Percentiles rank a stretch among this genome's conserved stretches.
Evolutionary conservation across 441 rosid species (phyloP).

Genomic region (Brassica hybrid): DNA sequence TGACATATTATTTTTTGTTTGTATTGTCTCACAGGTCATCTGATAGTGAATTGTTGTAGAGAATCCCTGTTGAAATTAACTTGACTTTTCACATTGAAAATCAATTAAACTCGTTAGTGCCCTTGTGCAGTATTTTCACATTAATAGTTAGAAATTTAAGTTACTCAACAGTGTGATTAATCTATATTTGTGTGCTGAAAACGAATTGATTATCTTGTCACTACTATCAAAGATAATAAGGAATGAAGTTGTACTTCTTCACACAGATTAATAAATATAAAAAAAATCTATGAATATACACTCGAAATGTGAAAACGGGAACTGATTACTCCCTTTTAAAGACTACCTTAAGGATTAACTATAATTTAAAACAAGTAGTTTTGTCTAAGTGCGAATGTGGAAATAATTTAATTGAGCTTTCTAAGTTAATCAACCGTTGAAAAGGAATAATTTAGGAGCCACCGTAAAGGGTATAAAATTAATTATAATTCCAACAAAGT

Average conservation of each 20-base stretch:
- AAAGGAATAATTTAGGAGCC: conserved; percentile 37
- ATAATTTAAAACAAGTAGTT: conserved; percentile 26
- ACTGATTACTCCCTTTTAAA: conserved; percentile 16
- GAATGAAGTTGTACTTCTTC: background rate
- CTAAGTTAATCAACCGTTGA: conserved; percentile 45
- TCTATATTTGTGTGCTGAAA: background rate
- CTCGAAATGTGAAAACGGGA: conserved; percentile 34
- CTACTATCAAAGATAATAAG: conserved; percentile 7
- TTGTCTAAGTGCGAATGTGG: conserved; percentile 39
- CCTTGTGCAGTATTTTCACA: background rate
- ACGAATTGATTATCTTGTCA: background rate
- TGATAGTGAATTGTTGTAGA: conserved; percentile 20
- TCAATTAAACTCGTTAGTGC: conserved; percentile 13
- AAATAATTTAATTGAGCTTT: conserved; percentile 34
- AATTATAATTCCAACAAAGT: conserved; percentile 13
- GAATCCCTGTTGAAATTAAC: background rate
- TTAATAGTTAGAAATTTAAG: background rate
- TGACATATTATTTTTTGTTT: background rate
- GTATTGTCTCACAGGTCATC: conserved; percentile 13
- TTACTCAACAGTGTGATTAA: conserved; percentile 4
- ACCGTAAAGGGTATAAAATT: conserved; percentile 28
- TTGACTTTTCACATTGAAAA: conserved; percentile 6
- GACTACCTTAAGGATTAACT: conserved; percentile 26
- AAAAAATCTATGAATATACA: background rate
- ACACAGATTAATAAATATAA: background rate